Conservation (phyloP, 371 early-diverging fungal species). For the Haplosporangium sp. region DNA sequence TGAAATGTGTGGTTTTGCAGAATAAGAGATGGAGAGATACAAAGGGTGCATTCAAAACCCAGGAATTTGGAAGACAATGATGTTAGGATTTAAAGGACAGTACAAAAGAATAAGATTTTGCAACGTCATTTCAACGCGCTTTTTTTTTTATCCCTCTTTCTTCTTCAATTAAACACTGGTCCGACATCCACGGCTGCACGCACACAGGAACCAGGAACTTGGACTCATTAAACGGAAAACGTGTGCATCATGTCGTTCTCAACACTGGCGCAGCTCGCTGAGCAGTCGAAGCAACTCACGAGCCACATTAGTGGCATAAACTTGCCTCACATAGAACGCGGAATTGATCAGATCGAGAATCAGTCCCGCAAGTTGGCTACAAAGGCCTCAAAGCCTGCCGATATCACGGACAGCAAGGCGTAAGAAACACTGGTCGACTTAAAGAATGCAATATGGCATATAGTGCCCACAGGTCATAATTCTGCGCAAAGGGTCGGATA, state of each 20-base stretch:
- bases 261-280: conserved; percentile 66
- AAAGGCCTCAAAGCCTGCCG: conserved; percentile 60
- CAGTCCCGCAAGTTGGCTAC: conserved; percentile 77
- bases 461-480: too few species aligned
- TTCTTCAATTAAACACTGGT: too few species aligned
- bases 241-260: conserved; percentile 26
- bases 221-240: neutral
- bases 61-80: too few species aligned
- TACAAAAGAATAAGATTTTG: too few species aligned
- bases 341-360: conserved; percentile 80
- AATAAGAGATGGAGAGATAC: too few species aligned
- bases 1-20: too few species aligned
- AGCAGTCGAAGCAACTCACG: conserved; percentile 76
- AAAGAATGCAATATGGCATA: neutral
- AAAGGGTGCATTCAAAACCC: too few species aligned
- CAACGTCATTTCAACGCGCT: neutral
- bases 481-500: too few species aligned
- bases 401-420: conserved; percentile 61
- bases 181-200: too few species aligned
- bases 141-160: neutral
- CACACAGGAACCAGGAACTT: too few species aligned
- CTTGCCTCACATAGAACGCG: conserved; percentile 75
- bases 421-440: conserved; percentile 23
- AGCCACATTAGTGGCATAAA: conserved; percentile 67
- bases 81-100: too few species aligned